Evolutionary conservation across 306 rosid species (phyloP).

Genomic region (Vigna radiata): DNA sequence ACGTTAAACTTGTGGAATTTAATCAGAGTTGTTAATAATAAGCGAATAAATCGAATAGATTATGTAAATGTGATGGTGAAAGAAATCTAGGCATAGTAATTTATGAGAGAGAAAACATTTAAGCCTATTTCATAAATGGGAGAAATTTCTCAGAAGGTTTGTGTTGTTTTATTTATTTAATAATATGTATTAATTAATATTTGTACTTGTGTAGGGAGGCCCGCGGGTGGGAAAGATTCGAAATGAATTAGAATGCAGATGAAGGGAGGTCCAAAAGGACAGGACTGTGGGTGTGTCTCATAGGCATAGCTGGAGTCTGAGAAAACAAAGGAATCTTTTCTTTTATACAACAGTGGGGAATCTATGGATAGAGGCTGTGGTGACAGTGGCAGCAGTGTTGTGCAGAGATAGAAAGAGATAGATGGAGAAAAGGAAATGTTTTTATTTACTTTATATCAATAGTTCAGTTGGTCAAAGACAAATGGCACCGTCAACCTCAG

Average conservation of each 20-base stretch:
- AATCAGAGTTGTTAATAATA: too few species aligned
- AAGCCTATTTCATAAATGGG: too few species aligned
- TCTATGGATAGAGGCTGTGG: conserved; percentile 49
- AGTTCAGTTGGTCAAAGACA: conserved; percentile 24
- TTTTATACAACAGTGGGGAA: conserved; percentile 50
- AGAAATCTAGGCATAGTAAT: too few species aligned
- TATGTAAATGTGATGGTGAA: too few species aligned
- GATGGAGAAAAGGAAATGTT: conserved; percentile 16
- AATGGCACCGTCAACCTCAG: too few species aligned
- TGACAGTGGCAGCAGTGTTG: conserved; percentile 38
- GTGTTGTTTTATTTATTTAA: too few species aligned
- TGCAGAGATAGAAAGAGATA: conserved; percentile 32
- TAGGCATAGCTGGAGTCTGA: conserved; percentile 46
- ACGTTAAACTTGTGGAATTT: too few species aligned
- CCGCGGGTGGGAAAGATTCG: conserved; percentile 49
- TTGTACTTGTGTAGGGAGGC: too few species aligned
- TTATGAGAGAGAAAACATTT: too few species aligned
- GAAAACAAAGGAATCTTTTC: conserved; percentile 52
- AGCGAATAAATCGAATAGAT: too few species aligned
- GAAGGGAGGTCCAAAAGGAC: conserved; percentile 45
- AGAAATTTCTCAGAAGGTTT: too few species aligned
- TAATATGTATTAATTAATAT: too few species aligned
- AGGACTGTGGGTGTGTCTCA: conserved; percentile 37
- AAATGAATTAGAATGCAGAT: conserved; percentile 19
- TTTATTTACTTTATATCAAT: conserved; percentile 1